Evolutionary conservation across 371 early-diverging fungal species (phyloP).

Genomic region (Mortierella sp.): DNA sequence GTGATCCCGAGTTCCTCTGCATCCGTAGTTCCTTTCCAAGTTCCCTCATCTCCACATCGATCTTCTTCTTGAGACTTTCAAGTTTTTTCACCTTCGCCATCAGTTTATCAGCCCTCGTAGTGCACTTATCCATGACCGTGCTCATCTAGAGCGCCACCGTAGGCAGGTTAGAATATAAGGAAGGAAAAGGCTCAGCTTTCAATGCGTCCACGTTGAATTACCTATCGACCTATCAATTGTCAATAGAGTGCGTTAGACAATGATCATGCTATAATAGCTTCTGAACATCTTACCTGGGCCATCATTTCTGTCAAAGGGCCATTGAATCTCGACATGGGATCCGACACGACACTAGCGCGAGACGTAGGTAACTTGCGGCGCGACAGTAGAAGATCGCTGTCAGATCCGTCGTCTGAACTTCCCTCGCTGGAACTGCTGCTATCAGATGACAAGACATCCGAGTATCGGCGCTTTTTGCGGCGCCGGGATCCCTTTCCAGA

Average conservation of each 20-base stretch:
- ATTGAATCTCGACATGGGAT: conserved; percentile 3
- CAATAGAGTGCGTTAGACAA: no score
- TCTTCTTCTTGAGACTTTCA: conserved; percentile 1
- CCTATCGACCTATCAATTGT: no score
- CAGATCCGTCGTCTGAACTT: conserved; percentile 3
- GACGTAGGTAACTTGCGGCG: not conserved
- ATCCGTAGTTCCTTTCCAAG: conserved; percentile 1
- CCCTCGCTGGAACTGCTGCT: not conserved
- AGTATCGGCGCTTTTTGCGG: not conserved
- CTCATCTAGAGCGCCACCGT: conserved; percentile 17
- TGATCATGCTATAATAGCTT: no score
- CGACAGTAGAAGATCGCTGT: conserved; percentile 16
- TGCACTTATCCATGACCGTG: conserved; percentile 1
- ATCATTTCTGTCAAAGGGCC: conserved; percentile 14
- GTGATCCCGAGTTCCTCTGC: not conserved
- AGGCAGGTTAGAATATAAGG: no score
- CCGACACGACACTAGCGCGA: not conserved
- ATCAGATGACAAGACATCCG: conserved; percentile 8
- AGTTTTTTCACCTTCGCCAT: conserved; percentile 10
- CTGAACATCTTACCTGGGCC: conserved; percentile 18
- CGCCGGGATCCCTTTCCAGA: not conserved
- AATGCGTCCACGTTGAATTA: no score
- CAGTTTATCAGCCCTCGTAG: conserved; percentile 1
- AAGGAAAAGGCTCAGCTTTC: no score
- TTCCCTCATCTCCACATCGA: conserved; percentile 13